Conservation (phyloP, 345 rosid genomes). For the Citrus sp. region DNA sequence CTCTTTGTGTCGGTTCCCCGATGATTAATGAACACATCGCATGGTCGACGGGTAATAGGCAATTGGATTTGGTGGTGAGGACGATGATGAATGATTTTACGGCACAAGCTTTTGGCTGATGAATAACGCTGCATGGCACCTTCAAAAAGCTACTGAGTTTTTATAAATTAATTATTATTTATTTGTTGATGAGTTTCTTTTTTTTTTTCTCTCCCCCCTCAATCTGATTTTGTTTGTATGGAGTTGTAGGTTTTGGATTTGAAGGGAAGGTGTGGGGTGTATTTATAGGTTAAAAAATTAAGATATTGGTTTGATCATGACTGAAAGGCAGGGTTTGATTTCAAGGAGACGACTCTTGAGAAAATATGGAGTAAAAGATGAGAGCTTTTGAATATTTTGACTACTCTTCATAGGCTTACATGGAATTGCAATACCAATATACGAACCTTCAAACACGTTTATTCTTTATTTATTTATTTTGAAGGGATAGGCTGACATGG, state of each 20-base stretch:
- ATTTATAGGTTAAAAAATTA: not conserved
- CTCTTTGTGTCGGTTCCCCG: conserved; percentile 78
- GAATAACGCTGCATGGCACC: conserved; percentile 49
- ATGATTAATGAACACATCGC: conserved; percentile 83
- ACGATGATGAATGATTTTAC: conserved; percentile 14
- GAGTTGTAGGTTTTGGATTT: not conserved
- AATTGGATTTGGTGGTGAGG: conserved; percentile 1
- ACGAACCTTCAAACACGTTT: conserved; percentile 38
- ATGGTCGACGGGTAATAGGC: conserved; percentile 12
- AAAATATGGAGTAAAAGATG: not conserved
- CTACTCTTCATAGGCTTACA: not conserved
- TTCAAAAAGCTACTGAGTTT: conserved; percentile 5
- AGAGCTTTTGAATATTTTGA: not conserved
- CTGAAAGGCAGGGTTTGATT: not conserved
- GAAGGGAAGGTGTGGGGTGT: not conserved
- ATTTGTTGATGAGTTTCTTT: not conserved
- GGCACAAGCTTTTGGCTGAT: conserved; percentile 21
- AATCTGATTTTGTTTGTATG: not conserved
- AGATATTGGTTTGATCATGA: not conserved
- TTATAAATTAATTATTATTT: no score
- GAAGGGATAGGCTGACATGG: conserved; percentile 1
- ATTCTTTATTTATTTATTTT: not conserved
- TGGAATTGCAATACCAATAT: not conserved
- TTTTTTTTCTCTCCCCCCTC: not conserved
- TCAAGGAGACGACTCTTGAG: conserved; percentile 1